These are phyloP conservation scores for Mycena vitilis DNA, from an alignment of 768 basidiomycete species.

Conservation along the genomic window DNA sequence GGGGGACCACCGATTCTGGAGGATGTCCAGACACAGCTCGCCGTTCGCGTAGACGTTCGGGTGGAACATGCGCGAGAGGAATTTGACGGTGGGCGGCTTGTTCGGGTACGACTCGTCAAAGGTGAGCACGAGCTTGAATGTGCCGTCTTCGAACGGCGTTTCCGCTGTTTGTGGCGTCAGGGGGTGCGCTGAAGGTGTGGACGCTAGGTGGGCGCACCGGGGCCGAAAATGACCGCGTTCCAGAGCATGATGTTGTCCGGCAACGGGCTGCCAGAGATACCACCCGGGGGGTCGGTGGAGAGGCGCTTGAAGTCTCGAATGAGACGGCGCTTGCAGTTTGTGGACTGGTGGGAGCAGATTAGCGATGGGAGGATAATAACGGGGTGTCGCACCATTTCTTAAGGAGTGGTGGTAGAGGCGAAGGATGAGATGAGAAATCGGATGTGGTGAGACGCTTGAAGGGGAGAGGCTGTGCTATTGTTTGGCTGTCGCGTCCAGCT, in stretches of 20 bases:
- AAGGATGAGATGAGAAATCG: constrained; percentile 14
- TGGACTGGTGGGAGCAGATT: constrained; percentile 70
- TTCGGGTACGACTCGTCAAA: constrained; percentile 99
- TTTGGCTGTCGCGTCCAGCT: background rate
- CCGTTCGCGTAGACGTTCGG: constrained; percentile 99
- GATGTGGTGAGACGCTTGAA: constrained; percentile 2
- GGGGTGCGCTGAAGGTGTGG: background rate
- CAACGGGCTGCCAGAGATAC: constrained; percentile 96
- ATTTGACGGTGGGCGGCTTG: constrained; percentile 97
- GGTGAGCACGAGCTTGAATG: constrained; percentile 94
- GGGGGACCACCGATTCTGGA: constrained; percentile 98
- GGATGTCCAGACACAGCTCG: constrained; percentile 97
- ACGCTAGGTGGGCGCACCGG: constrained; percentile 65
- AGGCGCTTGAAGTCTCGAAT: constrained; percentile 98
- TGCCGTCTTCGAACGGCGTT: constrained; percentile 99
- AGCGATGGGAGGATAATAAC: background rate
- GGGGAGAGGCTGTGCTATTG: constrained; percentile 18
- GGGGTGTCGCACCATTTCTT: background rate
- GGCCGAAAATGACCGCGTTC: constrained; percentile 99
- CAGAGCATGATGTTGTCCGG: constrained; percentile 99
- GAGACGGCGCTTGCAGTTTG: constrained; percentile 92
- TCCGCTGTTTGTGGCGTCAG: constrained; percentile 69
- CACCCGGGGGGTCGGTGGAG: constrained; percentile 93
- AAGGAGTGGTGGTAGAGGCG: background rate
- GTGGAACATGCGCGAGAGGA: constrained; percentile 98